Evolutionary conservation across 768 basidiomycete genomes (phyloP).

Genomic region (Polyporus arcularius): DNA sequence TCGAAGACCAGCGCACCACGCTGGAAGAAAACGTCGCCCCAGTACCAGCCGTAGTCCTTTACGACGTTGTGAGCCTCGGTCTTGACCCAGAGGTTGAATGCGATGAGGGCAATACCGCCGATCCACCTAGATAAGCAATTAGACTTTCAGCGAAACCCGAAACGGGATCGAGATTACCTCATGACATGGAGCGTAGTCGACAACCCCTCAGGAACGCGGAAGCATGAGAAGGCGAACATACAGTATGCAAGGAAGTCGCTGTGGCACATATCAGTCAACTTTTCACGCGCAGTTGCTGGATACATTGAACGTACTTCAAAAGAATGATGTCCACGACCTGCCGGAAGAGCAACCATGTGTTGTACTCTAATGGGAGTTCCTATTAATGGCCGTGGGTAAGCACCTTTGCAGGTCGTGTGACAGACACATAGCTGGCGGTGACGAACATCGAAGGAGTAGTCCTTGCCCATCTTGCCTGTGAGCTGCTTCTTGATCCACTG

Average conservation of each 20-base stretch:
- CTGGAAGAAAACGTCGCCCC: conserved; percentile 93
- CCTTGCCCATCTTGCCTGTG: conserved; percentile 90
- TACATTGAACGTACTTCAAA: conserved; percentile 68
- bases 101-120: conserved; percentile 80
- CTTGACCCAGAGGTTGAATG: conserved; percentile 98
- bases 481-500: conserved; percentile 88
- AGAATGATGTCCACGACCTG: conserved; percentile 96
- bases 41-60: conserved; percentile 98
- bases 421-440: neutral
- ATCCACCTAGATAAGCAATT: conserved; percentile 64
- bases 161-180: conserved; percentile 48
- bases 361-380: conserved; percentile 92
- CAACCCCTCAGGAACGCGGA: conserved; percentile 80
- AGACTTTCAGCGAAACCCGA: conserved; percentile 1
- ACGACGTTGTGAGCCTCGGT: conserved; percentile 97
- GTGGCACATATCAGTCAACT: too few species aligned
- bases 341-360: conserved; percentile 94
- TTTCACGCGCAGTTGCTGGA: neutral
- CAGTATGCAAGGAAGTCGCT: conserved; percentile 95
- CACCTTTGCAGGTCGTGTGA: conserved; percentile 12
- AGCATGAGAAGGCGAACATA: conserved; percentile 93
- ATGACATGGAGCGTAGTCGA: conserved; percentile 73
- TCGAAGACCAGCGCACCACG: conserved; percentile 94
- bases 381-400: conserved; percentile 31
- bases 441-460: conserved; percentile 89